A percentile compares a stretch with the other conserved stretches of the same genome.
Conservation (phyloP, 2,329 filamentous ascomycete species). For the Calonectria leucothoes region DNA sequence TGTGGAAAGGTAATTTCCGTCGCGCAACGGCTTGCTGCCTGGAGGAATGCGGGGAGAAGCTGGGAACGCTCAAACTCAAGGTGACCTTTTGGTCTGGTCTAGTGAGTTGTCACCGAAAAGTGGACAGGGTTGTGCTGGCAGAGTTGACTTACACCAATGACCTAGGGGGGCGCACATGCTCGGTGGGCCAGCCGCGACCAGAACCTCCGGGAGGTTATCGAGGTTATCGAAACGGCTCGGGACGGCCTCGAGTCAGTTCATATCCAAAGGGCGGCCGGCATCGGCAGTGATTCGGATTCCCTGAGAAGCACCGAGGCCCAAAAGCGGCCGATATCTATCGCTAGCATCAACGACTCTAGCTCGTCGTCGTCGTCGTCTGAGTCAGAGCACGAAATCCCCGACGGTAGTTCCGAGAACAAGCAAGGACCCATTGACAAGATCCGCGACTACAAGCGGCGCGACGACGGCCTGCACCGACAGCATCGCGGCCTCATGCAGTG, state of each 20-base stretch:
- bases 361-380: conserved; percentile 44
- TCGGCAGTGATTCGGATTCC: conserved; percentile 46
- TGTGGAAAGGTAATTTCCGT: conserved; percentile 71
- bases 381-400: conserved; percentile 48
- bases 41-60: conserved; percentile 58
- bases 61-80: conserved; percentile 57
- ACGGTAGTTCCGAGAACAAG: conserved; percentile 53
- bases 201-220: conserved; percentile 52
- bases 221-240: conserved; percentile 59
- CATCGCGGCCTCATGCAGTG: conserved; percentile 82
- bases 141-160: conserved; percentile 12
- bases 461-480: conserved; percentile 70
- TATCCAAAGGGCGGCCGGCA: conserved; percentile 49
- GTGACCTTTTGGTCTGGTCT: conserved; percentile 51
- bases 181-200: conserved; percentile 49
- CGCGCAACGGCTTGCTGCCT: conserved; percentile 59
- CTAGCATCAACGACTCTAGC: conserved; percentile 40
- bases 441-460: conserved; percentile 70
- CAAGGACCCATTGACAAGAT: conserved; percentile 61
- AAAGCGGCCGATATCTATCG: conserved; percentile 30
- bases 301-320: neutral
- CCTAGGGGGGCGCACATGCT: conserved; percentile 50
- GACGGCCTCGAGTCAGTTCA: conserved; percentile 48
- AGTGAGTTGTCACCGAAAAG: conserved; percentile 35
- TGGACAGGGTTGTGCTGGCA: neutral